Base-by-base conservation (phyloP, 2,329 filamentous ascomycete species). In the Bipolaris sorokiniana region DNA sequence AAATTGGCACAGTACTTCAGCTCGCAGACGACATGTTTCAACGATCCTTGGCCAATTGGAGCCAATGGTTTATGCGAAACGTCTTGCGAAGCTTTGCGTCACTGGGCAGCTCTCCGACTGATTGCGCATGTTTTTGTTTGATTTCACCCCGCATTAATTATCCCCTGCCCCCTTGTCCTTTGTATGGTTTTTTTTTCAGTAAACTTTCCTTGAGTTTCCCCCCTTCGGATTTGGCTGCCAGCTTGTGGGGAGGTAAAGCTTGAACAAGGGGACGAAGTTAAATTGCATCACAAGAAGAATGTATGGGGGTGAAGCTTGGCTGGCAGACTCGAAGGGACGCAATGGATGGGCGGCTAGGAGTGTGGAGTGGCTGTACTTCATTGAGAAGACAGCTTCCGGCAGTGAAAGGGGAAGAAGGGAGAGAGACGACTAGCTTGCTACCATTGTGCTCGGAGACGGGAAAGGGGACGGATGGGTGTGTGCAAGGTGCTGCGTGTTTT, bases 221-320 rank as follows among this genome's bases (percentile, higher is more conserved):
- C 62, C 70, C 70, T 73, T 70, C 71, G 64, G 68, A 70, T 62
- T 71, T 76, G 74, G 76, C 72, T 76, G 66, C 69, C 74, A 73
- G 75, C 74, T 72, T 72, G 70, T 76, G 75, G 75, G 75, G 75
- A 76, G 68, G 75, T 75, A 66, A 69, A 67, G 68, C 63, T 71
- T 57, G 28, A 63, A 60, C 56, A 55, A 72, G 74, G 75, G 74
- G 74, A 74, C 65, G 73, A 74, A 67, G 56, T 59, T 64, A 76
- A 76, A 75, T 75, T 76, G 63, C 66, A 65, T 56, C 47, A 63
- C 63, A 56, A 58, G 62, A 52, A 59, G 60, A 61, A 50, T 52
- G 49, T 50, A 48, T 42, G 34, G 28, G 57, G 37, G 9, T 52
- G 60, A 56, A 59, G 54, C 57, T 62, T 44, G 50, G 64, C 60